Evolutionary conservation across 495 filamentous ascomycete genomes (phyloP), one percentile per base, ranked within the genome.

Genomic region (Penicilliopsis zonata): DNA sequence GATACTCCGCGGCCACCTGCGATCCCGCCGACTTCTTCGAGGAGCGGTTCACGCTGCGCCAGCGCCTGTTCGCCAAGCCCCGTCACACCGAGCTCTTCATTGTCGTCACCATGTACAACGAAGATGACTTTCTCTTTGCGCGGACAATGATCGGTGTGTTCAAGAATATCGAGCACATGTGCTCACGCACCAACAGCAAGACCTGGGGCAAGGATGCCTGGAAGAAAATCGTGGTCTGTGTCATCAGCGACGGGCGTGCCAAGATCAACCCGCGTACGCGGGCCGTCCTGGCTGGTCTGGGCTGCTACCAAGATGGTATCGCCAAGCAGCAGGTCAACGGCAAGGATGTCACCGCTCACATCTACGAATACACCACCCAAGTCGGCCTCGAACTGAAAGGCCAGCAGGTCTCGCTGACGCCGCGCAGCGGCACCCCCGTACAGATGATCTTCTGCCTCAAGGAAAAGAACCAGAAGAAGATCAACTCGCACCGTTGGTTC

Each of bases 381-480:
- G 75, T 95, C 34, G 78, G 76, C 15, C 66, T 96, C 50, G 74
- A 81, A 40, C 70, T 95, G 43, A 90, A 90, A 62, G 86, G 88
- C 33, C 81, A 79, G 36, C 74, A 93, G 18, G 92, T 96, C 6
- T 67, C 76, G 38, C 64, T 96, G 18, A 82, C 82, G 37, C 77
- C 77, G 3, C 74, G 70, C 32, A 65, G 72, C 22, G 79, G 77
- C 16, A 77, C 80, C 31, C 87, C 88, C 0, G 82, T 96, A 8
- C 92, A 99, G 57, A 81, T 99, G 72, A 75, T 99, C 0, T 99
- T 99, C 67, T 99, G 92, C 50, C 55, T 99, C 41, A 99, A 99
- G 67, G 92, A 99, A 55, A 93, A 95, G 69, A 99, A 99, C 50
- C 86, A 94, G 66, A 99, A 99, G 67, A 99, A 99, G 65, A 96